Base-by-base conservation (phyloP, 805 yeast species). In the Wickerhamomyces subpelliculosus region DNA sequence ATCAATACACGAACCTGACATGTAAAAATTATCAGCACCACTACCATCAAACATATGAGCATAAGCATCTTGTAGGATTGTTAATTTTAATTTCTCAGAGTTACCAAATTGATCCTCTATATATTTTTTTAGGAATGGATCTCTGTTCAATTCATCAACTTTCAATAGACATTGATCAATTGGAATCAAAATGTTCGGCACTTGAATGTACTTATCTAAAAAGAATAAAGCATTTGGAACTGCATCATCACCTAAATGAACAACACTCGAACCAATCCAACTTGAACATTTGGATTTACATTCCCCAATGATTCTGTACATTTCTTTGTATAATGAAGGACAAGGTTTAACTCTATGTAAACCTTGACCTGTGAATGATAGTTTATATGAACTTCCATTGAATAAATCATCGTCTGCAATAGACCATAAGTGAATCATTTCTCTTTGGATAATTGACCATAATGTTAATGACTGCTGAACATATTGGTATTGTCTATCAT, bases 1-100 rank as follows among this genome's bases (percentile, higher is more conserved):
- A 56, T 84, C 94, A 35, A 84, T 84, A 60, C 94, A 84, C 3
- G 85, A 77, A 2, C 94, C 94, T 23, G 88, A 85, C 68, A 82
- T 83, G 55, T 79, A 83, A 57, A 80, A 84, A 57, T 84, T 84
- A 52, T 83, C 87, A 9, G 89, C 88, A 34, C 94, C 94, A 9
- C 86, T 78, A 2, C 93, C 89, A 55, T 82, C 87, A 57, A 81
- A 64, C 69, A 65, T 65, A 43, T 65, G 70, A 4, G 69, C 65
- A 42, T 59, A 65, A 1, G 67, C 65, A 40, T 65, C 68, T 36
- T 62, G 67, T 20, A 64, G 43, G 23, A 68, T 66, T 9, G 57
- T 60, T 39, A 70, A 57, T 48, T 77, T 69, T 41, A 84, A 59
- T n/a, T 67, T 72, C 22, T 72, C 73, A 2, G 70, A 64, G 1